phyloP scores from a whole-genome alignment of 2,329 filamentous ascomycete species.

The Exophiala spinifera region DNA sequence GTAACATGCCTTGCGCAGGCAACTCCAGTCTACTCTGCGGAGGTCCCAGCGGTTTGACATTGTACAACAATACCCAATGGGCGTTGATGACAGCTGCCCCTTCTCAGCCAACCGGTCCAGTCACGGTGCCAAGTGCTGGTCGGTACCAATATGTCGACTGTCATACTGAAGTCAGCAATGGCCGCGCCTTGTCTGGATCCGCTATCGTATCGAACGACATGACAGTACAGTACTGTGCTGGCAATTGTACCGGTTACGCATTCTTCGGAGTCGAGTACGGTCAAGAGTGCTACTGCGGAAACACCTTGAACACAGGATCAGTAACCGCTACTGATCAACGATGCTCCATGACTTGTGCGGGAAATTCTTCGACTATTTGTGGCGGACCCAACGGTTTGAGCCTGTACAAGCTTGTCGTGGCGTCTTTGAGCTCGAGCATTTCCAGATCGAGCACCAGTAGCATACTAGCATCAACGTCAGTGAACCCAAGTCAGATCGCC shows the following conservation, averaged over 20 bases:
- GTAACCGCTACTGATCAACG: constrained; percentile 16
- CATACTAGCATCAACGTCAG: not conserved
- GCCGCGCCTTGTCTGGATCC: constrained; percentile 21
- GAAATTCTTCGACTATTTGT: constrained; percentile 31
- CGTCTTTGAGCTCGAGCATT: constrained; percentile 7
- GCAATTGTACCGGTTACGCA: constrained; percentile 29
- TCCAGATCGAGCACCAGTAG: constrained; percentile 2
- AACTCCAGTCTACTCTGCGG: constrained; percentile 43
- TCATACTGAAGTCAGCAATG: constrained; percentile 18
- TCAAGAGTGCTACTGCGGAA: constrained; percentile 37
- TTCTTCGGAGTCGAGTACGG: constrained; percentile 42
- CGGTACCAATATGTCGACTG: constrained; percentile 23
- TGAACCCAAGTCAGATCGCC: not conserved
- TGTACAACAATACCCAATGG: constrained; percentile 20
- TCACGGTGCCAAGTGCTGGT: constrained; percentile 16
- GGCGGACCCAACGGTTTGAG: constrained; percentile 30
- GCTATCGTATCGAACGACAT: constrained; percentile 17
- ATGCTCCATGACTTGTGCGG: constrained; percentile 27
- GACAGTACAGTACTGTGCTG: constrained; percentile 20
- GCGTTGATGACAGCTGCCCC: constrained; percentile 8
- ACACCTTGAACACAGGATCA: constrained; percentile 23
- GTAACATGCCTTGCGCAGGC: constrained; percentile 43
- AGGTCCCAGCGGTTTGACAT: constrained; percentile 50
- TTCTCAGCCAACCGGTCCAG: constrained; percentile 13
- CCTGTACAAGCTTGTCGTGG: constrained; percentile 20